Evolutionary conservation across 2,329 filamentous ascomycete genomes (phyloP), one percentile per base, ranked within the genome.

Genomic region (Anthostomella pinea): DNA sequence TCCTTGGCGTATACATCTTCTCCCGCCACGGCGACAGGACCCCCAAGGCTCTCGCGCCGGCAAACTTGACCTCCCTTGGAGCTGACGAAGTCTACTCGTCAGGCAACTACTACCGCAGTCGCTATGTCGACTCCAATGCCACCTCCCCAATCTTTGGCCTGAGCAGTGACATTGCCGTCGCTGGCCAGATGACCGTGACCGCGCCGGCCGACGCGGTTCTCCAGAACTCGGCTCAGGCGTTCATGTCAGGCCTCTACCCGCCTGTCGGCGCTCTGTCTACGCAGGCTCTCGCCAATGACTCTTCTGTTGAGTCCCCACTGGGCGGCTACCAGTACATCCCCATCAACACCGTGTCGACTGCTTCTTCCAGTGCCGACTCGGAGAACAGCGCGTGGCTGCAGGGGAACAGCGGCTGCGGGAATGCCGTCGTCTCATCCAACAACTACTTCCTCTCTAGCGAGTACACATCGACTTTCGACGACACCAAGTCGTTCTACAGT

Each of bases 11-110:
- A 29, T 93, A 90, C 63, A 81, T 95, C 64, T 95, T 94, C 70
- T 81, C 87, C 52, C 85, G 90, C 29, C 90, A 96, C 67, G 90
- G 90, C 39, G 90, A 96, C 63, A 81, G 90, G 38, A 91, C 88
- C 1, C 68, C 87, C 46, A 95, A 95, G 68, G 71, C 78, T 13
- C 79, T 79, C 45, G 70, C 80, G 29, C 84, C 85, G 9, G 79
- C 86, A 18, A 74, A 75, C 48, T 66, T 96, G 59, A 95, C 90
- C 9, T 74, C 83, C 41, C 74, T 95, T 33, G 90, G 90, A 20
- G 88, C 90, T 57, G 67, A 75, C 30, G 73, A 96, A 67, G 80
- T 89, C 49, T 83, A 79, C 63, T 69, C 72, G 30, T 82, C 84
- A 1, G 90, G 87, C 43, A 62, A 69, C 38, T 91, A 83, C 73